phyloP scores from a whole-genome alignment of 352 stramenopile species.

The Phytophthora pistaciae region DNA sequence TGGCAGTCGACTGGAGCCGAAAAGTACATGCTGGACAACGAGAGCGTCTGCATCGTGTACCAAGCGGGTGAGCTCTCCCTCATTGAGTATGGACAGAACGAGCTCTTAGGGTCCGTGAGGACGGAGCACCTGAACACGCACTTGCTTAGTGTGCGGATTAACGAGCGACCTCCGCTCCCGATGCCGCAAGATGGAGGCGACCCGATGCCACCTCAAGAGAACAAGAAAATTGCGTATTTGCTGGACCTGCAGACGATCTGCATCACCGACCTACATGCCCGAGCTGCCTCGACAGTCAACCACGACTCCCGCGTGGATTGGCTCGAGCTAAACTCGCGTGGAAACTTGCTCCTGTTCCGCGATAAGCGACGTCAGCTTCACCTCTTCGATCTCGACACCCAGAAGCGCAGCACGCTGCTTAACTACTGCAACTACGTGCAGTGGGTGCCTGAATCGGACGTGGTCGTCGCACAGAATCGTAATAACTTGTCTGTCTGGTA shows the following conservation, averaged over 20 bases:
- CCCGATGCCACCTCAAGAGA: slow-evolving; percentile 58
- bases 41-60: slow-evolving; percentile 92
- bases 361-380: slow-evolving; percentile 94
- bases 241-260: slow-evolving; percentile 94
- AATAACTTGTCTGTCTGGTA: slow-evolving; percentile 96
- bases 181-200: slow-evolving; percentile 33
- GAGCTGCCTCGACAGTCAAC: slow-evolving; percentile 88
- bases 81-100: slow-evolving; percentile 95
- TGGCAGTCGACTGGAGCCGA: slow-evolving; percentile 90
- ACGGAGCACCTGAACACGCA: slow-evolving; percentile 94
- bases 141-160: slow-evolving; percentile 94
- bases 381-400: slow-evolving; percentile 91
- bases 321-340: slow-evolving; percentile 94
- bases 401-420: slow-evolving; percentile 90
- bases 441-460: slow-evolving; percentile 96
- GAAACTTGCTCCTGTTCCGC: slow-evolving; percentile 93
- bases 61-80: slow-evolving; percentile 93
- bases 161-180: slow-evolving; percentile 74
- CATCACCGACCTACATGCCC: slow-evolving; percentile 86
- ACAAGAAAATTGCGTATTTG: slow-evolving; percentile 96
- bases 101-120: slow-evolving; percentile 90
- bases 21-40: slow-evolving; percentile 97
- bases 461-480: slow-evolving; percentile 95
- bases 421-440: slow-evolving; percentile 97
- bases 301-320: slow-evolving; percentile 95